phyloP scores from a whole-genome alignment of 106 monocot species.

The Xerophyta viscosa region DNA sequence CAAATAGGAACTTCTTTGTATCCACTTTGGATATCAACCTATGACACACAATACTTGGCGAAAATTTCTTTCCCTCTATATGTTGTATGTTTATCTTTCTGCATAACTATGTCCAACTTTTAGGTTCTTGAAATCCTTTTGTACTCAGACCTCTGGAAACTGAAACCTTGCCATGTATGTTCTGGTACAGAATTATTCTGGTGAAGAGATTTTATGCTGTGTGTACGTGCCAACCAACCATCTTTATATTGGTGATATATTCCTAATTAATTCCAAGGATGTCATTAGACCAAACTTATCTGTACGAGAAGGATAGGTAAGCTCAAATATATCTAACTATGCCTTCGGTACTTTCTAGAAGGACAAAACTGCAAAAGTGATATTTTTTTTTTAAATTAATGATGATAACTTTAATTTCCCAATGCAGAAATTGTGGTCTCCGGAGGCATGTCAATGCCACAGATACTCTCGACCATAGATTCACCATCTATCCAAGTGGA shows the following conservation, averaged over 20 bases:
- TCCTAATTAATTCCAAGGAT: slow-evolving; percentile 61
- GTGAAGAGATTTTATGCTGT: slow-evolving; percentile 73
- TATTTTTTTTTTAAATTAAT: too few species aligned
- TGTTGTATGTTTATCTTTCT: too few species aligned
- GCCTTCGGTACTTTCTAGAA: not conserved
- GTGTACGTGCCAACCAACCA: slow-evolving; percentile 92
- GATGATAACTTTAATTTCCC: not conserved
- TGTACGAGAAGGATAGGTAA: slow-evolving; percentile 91
- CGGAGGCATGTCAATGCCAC: slow-evolving; percentile 80
- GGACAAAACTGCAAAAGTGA: not conserved
- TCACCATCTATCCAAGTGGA: slow-evolving; percentile 41
- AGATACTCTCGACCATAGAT: slow-evolving; percentile 46
- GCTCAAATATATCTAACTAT: too few species aligned
- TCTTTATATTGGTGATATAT: slow-evolving; percentile 78
- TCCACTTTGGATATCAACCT: too few species aligned
- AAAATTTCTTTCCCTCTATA: too few species aligned
- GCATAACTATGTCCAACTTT: too few species aligned
- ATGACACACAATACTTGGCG: too few species aligned
- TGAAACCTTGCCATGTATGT: too few species aligned
- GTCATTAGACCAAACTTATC: slow-evolving; percentile 81
- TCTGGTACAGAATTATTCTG: slow-evolving; percentile 44
- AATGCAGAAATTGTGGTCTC: slow-evolving; percentile 73
- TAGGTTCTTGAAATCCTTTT: too few species aligned
- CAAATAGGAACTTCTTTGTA: too few species aligned
- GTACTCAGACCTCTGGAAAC: too few species aligned